phyloP scores from a whole-genome alignment of 805 yeast species.

The Wickerhamomyces xylosicus region DNA sequence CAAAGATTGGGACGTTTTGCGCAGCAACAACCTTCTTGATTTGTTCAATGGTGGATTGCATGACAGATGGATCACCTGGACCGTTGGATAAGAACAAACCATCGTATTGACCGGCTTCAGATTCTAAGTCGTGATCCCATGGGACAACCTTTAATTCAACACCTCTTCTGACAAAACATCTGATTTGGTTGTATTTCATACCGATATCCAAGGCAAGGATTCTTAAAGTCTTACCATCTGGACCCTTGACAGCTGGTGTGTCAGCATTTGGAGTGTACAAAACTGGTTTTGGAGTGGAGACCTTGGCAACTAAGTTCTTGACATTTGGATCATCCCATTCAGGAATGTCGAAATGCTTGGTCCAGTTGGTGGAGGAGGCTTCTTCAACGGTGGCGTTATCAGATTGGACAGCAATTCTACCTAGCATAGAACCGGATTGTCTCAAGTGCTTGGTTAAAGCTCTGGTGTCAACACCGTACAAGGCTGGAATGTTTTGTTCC shows the following conservation, averaged over 20 bases:
- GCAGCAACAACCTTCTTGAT: conserved; percentile 47
- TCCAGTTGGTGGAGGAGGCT: conserved; percentile 41
- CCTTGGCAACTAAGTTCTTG: conserved; percentile 85
- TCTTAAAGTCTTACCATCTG: conserved; percentile 69
- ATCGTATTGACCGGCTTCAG: conserved; percentile 59
- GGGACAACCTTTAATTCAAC: conserved; percentile 94
- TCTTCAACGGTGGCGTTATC: conserved; percentile 22
- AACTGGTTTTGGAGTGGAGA: conserved; percentile 68
- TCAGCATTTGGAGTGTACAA: conserved; percentile 61
- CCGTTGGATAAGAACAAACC: conserved; percentile 96
- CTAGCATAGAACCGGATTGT: conserved; percentile 85
- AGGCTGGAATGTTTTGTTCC: conserved; percentile 86
- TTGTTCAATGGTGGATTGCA: conserved; percentile 56
- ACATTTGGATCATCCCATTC: conserved; percentile 92
- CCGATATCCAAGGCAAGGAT: conserved; percentile 94
- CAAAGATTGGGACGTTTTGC: conserved; percentile 82
- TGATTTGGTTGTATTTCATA: conserved; percentile 94
- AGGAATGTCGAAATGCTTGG: conserved; percentile 53
- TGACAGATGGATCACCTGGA: conserved; percentile 96
- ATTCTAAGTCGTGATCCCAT: conserved; percentile 79
- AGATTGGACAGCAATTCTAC: conserved; percentile 68
- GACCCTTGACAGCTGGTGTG: conserved; percentile 39
- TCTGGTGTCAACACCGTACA: conserved; percentile 97
- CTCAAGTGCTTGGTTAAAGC: conserved; percentile 88
- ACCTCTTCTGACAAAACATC: conserved; percentile 94